A percentile compares a stretch with the other conserved stretches of the same genome.
Conservation (phyloP, 116 monocot genomes). For the Cymodocea nodosa region DNA sequence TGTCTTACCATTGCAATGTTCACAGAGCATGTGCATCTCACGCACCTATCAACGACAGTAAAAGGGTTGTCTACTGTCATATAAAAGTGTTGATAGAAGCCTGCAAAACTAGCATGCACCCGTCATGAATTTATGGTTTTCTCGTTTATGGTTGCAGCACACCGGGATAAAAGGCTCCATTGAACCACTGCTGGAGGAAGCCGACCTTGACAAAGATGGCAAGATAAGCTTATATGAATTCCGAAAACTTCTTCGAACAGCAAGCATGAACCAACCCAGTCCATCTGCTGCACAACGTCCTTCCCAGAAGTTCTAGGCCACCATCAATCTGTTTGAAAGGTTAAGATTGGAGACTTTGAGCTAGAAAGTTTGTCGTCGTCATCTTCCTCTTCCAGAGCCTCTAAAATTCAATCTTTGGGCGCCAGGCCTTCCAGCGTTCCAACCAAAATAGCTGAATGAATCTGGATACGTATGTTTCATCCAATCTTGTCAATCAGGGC, state of each 20-base stretch:
- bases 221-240: conserved; percentile 89
- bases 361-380: too few species aligned
- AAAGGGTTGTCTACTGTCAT: too few species aligned
- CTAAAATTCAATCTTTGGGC: not conserved
- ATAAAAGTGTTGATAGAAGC: too few species aligned
- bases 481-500: too few species aligned
- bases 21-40: too few species aligned
- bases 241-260: conserved; percentile 70
- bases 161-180: conserved; percentile 77
- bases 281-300: conserved; percentile 7
- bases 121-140: not conserved
- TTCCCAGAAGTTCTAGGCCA: not conserved
- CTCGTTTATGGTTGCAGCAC: conserved; percentile 10
- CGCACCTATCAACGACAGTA: too few species aligned
- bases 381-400: too few species aligned
- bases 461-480: not conserved
- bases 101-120: not conserved
- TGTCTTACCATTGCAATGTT: too few species aligned
- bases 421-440: not conserved
- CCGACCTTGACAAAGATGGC: conserved; percentile 46
- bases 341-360: not conserved
- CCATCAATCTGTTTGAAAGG: not conserved
- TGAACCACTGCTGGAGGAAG: conserved; percentile 70
- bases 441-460: not conserved
- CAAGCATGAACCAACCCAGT: conserved; percentile 18